A percentile compares a stretch with the other conserved stretches of the same genome.
Evolutionary conservation across 441 rosid genomes (phyloP).

Genomic region (Viola pubescens): DNA sequence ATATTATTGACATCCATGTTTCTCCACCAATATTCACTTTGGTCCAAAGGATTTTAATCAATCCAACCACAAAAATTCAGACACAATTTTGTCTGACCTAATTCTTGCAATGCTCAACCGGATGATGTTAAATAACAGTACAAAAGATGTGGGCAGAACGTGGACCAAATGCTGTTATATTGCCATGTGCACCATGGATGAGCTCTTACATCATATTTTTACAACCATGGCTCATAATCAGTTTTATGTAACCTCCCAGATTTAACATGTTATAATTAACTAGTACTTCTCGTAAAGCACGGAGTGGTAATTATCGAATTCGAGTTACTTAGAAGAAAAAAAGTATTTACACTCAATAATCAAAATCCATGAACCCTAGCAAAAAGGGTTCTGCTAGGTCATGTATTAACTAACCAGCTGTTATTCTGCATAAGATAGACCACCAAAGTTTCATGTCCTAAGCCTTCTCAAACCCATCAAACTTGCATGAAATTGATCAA

Average conservation of each 20-base stretch:
- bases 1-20: too few relatives aligned
- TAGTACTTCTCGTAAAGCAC: neutral
- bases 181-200: neutral
- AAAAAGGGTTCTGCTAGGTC: neutral
- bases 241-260: neutral
- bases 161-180: neutral
- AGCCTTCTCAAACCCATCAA: conserved; percentile 6
- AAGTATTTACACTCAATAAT: neutral
- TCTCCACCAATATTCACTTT: too few relatives aligned
- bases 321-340: neutral
- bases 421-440: conserved; percentile 12
- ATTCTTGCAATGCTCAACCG: neutral
- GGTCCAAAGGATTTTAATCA: neutral
- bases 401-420: conserved; percentile 17
- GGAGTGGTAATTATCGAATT: neutral
- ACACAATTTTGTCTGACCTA: neutral
- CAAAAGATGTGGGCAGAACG: neutral
- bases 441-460: conserved; percentile 23
- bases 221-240: neutral
- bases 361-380: neutral
- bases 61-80: neutral
- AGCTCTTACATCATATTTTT: neutral
- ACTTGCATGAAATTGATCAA: neutral
- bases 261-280: neutral
- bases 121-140: neutral